These are phyloP conservation scores for Sanguinoderma infundibulare DNA, from an alignment of 1,284 basidiomycete species.

Conservation along the genomic window DNA sequence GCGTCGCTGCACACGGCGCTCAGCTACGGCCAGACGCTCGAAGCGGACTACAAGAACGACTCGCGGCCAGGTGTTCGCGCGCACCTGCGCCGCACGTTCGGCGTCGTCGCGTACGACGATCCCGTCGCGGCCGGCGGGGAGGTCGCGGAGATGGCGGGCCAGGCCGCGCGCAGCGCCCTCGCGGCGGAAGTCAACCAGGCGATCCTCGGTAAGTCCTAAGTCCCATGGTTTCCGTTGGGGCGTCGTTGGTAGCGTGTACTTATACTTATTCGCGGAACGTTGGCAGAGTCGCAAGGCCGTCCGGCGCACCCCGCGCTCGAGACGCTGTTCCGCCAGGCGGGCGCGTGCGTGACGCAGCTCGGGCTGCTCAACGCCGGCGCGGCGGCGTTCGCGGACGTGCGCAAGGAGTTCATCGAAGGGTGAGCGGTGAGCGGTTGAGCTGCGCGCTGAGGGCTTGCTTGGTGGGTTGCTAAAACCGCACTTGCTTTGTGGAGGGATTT, in stretches of 20 bases:
- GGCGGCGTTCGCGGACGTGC: constrained; percentile 81
- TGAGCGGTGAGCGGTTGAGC: constrained; percentile 17
- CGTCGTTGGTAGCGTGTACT: constrained; percentile 12
- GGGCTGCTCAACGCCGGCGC: constrained; percentile 71
- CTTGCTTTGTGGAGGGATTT: no score
- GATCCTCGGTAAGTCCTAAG: constrained; percentile 67
- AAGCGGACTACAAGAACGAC: constrained; percentile 68
- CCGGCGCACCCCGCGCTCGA: constrained; percentile 75
- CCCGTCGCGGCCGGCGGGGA: constrained; percentile 67
- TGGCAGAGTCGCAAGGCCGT: constrained; percentile 73
- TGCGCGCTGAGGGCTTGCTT: no score
- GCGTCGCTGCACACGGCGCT: constrained; percentile 67
- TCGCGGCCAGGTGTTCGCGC: constrained; percentile 61
- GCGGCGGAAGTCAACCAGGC: constrained; percentile 81
- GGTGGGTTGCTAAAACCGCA: no score
- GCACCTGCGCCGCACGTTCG: constrained; percentile 73
- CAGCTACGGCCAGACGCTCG: constrained; percentile 69
- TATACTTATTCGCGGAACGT: background rate
- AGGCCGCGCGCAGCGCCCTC: constrained; percentile 64
- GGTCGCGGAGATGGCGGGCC: constrained; percentile 67
- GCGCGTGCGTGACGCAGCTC: constrained; percentile 67
- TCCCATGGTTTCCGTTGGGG: background rate
- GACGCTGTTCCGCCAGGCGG: constrained; percentile 73
- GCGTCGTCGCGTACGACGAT: constrained; percentile 78
- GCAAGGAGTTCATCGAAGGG: constrained; percentile 63